These are phyloP conservation scores for Elaeagnus macrophylla DNA, from an alignment of 306 rosid species.

Conservation along the genomic window DNA sequence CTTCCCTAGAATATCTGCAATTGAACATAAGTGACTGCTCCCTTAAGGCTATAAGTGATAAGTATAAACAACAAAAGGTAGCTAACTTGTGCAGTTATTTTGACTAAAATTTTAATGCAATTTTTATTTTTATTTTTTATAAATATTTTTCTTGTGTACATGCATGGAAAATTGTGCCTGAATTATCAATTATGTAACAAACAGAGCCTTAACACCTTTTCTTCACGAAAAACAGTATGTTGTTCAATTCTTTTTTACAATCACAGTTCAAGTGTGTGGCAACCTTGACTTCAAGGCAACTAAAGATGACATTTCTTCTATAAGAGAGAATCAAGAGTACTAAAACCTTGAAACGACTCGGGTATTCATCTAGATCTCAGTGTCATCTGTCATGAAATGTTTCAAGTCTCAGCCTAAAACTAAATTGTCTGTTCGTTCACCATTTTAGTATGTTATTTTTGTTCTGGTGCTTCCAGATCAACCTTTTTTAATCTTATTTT, in stretches of 20 bases:
- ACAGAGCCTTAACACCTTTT: not conserved
- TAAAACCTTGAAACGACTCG: slow-evolving; percentile 1
- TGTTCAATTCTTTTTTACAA: slow-evolving; percentile 1
- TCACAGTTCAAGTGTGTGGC: slow-evolving; percentile 78
- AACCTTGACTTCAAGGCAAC: slow-evolving; percentile 33
- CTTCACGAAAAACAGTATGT: not conserved
- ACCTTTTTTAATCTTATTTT: slow-evolving; percentile 27
- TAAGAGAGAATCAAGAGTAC: slow-evolving; percentile 10
- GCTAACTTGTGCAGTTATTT: not conserved
- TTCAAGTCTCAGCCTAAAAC: slow-evolving; percentile 18
- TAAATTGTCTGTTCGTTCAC: not conserved
- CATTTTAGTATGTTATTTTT: slow-evolving; percentile 17
- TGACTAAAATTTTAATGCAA: not conserved
- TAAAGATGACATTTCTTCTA: slow-evolving; percentile 23
- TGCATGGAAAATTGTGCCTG: no score
- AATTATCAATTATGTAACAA: no score
- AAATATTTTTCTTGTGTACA: no score
- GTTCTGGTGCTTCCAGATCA: slow-evolving; percentile 41
- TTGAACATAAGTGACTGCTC: slow-evolving; percentile 47
- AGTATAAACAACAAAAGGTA: slow-evolving; percentile 74
- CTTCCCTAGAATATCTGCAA: slow-evolving; percentile 64
- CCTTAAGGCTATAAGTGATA: slow-evolving; percentile 56
- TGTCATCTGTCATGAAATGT: slow-evolving; percentile 13
- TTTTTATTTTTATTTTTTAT: not conserved
- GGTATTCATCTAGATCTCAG: slow-evolving; percentile 17